Percentiles rank a stretch among this genome's conserved stretches.
Conservation (phyloP, 2,329 filamentous ascomycete genomes). For the Fusarium paranaense region DNA sequence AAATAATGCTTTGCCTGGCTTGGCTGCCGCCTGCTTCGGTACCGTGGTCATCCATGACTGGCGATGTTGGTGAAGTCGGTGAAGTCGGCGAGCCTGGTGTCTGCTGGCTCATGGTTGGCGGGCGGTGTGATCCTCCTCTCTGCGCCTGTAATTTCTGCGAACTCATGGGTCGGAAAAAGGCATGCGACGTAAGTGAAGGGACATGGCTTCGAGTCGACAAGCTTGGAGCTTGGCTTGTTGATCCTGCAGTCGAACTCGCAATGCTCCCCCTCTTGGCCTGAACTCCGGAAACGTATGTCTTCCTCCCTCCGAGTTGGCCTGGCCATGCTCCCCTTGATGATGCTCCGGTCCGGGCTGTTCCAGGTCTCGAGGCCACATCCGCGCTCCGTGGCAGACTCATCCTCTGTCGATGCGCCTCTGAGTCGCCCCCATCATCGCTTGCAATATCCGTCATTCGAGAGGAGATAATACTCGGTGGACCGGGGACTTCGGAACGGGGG, state of each 20-base stretch:
- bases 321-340: slow-evolving; percentile 60
- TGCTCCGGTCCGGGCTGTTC: slow-evolving; percentile 64
- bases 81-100: slow-evolving; percentile 34
- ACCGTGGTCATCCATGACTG: slow-evolving; percentile 54
- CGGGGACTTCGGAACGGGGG: slow-evolving; percentile 55
- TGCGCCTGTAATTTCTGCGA: slow-evolving; percentile 94
- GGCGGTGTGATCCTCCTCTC: slow-evolving; percentile 68
- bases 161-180: slow-evolving; percentile 97
- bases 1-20: slow-evolving; percentile 67
- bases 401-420: slow-evolving; percentile 46
- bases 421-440: slow-evolving; percentile 65
- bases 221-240: slow-evolving; percentile 65
- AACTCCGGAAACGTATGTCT: slow-evolving; percentile 55
- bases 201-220: slow-evolving; percentile 87
- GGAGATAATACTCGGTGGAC: slow-evolving; percentile 75
- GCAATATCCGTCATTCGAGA: slow-evolving; percentile 77
- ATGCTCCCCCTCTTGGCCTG: slow-evolving; percentile 59
- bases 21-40: slow-evolving; percentile 58
- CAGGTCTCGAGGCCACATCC: slow-evolving; percentile 63
- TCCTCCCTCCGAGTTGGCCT: slow-evolving; percentile 66
- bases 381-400: slow-evolving; percentile 52
- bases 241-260: slow-evolving; percentile 60
- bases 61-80: slow-evolving; percentile 29
- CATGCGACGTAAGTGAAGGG: slow-evolving; percentile 86
- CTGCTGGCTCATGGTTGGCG: slow-evolving; percentile 55